A percentile compares a stretch with the other conserved stretches of the same genome.
phyloP scores from a whole-genome alignment of 163 green algal species.

The Chlorella variabilis region DNA sequence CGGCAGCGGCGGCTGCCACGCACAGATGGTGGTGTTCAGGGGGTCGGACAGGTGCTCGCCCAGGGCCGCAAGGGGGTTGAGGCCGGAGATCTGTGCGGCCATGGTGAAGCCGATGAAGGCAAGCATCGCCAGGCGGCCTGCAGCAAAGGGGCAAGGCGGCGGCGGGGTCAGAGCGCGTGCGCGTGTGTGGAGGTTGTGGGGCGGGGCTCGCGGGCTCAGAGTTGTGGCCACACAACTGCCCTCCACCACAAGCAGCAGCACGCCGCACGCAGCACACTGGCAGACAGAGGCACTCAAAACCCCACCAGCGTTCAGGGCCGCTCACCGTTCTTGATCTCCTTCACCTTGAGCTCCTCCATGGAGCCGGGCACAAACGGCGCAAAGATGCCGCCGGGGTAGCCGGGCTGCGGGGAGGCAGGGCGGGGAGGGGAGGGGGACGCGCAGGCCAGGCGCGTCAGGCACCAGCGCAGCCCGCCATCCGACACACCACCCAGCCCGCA shows the following conservation, averaged over 20 bases:
- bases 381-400: constrained; percentile 91
- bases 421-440: background rate
- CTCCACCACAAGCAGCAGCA: too few relatives aligned
- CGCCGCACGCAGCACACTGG: too few relatives aligned
- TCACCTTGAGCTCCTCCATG: constrained; percentile 72
- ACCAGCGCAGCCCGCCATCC: too few relatives aligned
- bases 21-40: constrained; percentile 70
- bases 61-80: constrained; percentile 48
- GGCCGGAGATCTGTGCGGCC: constrained; percentile 52
- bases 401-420: constrained; percentile 28
- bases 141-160: background rate
- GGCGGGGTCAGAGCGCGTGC: background rate
- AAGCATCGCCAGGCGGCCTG: constrained; percentile 84
- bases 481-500: too few relatives aligned
- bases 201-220: too few relatives aligned
- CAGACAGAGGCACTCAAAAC: too few relatives aligned
- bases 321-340: constrained; percentile 96
- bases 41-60: constrained; percentile 52
- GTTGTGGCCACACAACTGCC: too few relatives aligned
- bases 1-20: background rate
- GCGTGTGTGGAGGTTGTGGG: background rate
- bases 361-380: constrained; percentile 68
- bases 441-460: too few relatives aligned
- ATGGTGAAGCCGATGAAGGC: constrained; percentile 60
- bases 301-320: constrained; percentile 52